phyloP scores from a whole-genome alignment of 23 red algal genomes.

The Gracilaria gracilis region DNA sequence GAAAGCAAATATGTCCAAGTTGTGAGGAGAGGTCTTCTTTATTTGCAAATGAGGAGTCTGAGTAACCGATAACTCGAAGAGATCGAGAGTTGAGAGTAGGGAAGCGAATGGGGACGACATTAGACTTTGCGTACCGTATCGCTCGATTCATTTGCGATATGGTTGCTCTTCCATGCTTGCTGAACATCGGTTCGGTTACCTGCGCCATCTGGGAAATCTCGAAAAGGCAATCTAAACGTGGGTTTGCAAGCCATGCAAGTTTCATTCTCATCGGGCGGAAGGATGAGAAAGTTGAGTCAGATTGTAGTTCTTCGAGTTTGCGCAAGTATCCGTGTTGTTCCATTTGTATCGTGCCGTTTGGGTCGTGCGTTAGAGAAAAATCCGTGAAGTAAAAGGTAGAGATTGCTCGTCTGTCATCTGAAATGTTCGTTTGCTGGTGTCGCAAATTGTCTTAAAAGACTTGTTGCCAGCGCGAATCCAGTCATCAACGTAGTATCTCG shows the following conservation, averaged over 20 bases:
- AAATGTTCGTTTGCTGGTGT: background rate
- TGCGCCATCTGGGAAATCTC: conserved; percentile 9
- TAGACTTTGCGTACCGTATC: background rate
- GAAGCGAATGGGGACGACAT: background rate
- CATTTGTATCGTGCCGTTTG: background rate
- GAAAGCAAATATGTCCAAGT: background rate
- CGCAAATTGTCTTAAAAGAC: background rate
- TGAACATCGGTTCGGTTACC: background rate
- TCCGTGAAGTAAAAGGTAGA: background rate
- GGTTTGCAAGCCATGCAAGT: conserved; percentile 3
- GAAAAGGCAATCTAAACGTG: background rate
- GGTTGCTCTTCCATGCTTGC: background rate
- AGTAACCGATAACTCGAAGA: background rate
- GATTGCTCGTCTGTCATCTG: conserved; percentile 21
- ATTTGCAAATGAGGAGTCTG: conserved; percentile 8
- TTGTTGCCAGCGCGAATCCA: conserved; percentile 7
- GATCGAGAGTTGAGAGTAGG: background rate
- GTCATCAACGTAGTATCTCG: conserved; percentile 29
- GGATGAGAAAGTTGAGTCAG: background rate
- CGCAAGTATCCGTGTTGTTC: background rate
- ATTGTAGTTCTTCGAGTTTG: background rate
- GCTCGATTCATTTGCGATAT: background rate
- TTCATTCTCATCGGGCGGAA: conserved; percentile 12
- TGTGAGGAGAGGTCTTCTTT: background rate
- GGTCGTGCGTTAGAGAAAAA: background rate